phyloP scores from a whole-genome alignment of 371 early-diverging fungal genomes.

The Saksenaea vasiformis region DNA sequence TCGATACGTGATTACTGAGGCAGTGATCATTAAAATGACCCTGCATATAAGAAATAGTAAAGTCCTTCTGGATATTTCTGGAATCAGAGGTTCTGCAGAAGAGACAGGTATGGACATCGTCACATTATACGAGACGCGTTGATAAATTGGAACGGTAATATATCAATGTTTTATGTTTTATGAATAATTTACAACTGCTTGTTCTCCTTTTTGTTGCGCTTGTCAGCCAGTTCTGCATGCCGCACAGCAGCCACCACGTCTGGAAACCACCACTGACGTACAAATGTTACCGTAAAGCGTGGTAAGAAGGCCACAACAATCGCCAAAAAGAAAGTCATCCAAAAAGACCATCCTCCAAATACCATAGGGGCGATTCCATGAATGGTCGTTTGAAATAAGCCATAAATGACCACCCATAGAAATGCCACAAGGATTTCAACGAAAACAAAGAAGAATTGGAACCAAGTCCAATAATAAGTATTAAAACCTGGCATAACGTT shows the following conservation, averaged over 20 bases:
- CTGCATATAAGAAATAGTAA: too few relatives aligned
- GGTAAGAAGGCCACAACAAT: conserved; percentile 67
- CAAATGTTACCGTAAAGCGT: conserved; percentile 60
- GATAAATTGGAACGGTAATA: too few relatives aligned
- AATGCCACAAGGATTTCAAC: conserved; percentile 49
- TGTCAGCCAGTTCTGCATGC: conserved; percentile 52
- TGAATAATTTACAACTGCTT: conserved; percentile 5
- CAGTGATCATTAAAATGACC: too few relatives aligned
- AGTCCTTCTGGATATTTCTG: too few relatives aligned
- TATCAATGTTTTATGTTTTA: background rate
- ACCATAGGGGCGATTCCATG: conserved; percentile 64
- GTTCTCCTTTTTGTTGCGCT: conserved; percentile 14
- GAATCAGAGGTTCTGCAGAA: too few relatives aligned
- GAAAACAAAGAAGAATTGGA: conserved; percentile 52
- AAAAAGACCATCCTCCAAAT: conserved; percentile 68
- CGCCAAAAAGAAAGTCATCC: conserved; percentile 63
- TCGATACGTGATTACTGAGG: too few relatives aligned
- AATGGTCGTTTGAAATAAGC: conserved; percentile 52
- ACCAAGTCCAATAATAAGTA: conserved; percentile 78
- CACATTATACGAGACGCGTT: too few relatives aligned
- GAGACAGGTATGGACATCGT: too few relatives aligned
- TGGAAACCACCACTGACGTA: conserved; percentile 67
- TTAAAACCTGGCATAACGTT: conserved; percentile 75
- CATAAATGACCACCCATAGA: conserved; percentile 64
- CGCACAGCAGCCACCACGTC: conserved; percentile 74